Conservation (phyloP, 1,284 basidiomycete species). For the Cystobasidium sp. region DNA sequence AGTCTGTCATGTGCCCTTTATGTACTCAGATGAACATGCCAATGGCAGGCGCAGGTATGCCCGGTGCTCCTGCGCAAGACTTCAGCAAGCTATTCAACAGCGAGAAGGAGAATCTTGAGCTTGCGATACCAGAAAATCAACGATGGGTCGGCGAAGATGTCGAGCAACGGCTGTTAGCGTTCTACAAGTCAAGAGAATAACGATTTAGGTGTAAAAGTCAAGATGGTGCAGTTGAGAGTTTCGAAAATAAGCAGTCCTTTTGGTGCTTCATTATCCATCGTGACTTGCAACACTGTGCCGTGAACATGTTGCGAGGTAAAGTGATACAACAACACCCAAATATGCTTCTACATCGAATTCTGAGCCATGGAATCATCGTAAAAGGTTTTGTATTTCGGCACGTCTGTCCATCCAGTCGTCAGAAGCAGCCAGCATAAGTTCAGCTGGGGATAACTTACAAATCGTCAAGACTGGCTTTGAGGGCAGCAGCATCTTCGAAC, state of each 20-base stretch:
- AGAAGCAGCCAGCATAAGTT: not conserved
- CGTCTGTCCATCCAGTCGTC: slow-evolving; percentile 7
- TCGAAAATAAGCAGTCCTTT: no score
- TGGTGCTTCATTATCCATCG: no score
- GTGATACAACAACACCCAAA: not conserved
- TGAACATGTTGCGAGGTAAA: no score
- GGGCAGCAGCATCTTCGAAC: slow-evolving; percentile 51
- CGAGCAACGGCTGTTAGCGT: slow-evolving; percentile 74
- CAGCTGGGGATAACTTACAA: slow-evolving; percentile 17
- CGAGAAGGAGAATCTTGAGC: slow-evolving; percentile 90
- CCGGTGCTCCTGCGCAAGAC: slow-evolving; percentile 66
- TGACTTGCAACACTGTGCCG: no score
- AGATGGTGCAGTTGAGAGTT: no score
- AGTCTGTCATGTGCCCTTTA: no score
- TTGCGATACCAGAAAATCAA: slow-evolving; percentile 72
- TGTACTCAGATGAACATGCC: slow-evolving; percentile 40
- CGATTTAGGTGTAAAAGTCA: not conserved
- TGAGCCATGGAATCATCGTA: not conserved
- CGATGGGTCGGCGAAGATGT: slow-evolving; percentile 78
- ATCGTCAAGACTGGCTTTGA: slow-evolving; percentile 44
- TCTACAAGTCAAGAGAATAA: slow-evolving; percentile 60
- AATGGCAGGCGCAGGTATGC: slow-evolving; percentile 47
- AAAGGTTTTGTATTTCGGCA: slow-evolving; percentile 25
- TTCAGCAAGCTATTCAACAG: slow-evolving; percentile 86
- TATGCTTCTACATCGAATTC: not conserved